Evolutionary conservation across 2,329 filamentous ascomycete genomes (phyloP), one percentile per base, ranked within the genome.

Genomic region (Neonectria hederae): DNA sequence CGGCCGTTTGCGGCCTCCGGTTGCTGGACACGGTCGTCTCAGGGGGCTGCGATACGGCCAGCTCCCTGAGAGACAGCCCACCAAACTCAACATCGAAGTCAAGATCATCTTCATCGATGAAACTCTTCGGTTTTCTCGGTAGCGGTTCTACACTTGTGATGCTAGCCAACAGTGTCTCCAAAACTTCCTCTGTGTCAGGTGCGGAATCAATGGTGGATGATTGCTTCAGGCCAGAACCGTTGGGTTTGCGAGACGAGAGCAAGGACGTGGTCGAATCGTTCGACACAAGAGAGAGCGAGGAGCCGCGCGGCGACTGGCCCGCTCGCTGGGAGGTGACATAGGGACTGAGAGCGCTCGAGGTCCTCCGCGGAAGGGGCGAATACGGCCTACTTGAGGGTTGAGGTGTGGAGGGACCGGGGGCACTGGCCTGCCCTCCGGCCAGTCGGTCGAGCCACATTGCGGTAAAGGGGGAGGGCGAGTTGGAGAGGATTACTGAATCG

Each of bases 381-480:
- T 89, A 91, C 54, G 90, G 83, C 76, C 93, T 89, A 76, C 86
- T 89, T 64, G 85, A 84, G 65, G 89, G 82, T 75, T 88, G 83
- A 65, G 89, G 87, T 63, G 88, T 88, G 67, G 87, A 85, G 61
- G 87, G 83, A 69, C 80, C 82, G 65, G 79, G 88, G 82, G 77
- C 87, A 68, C 69, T 89, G 62, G 89, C 86, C 78, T 91, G 90
- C 73, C 86, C 72, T 65, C 76, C 89, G 69, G 91, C 90, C 69
- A 97, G 89, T 77, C 94, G 91, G 82, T 97, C 94, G 76, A 97
- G 89, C 94, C 94, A 97, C 93, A 97, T 97, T 73, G 73, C 80
- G 60, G 65, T 65, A 46, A 38, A 38, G 66, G 53, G 59, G 60
- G 57, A 40, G 45, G 64, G 53, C 32, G 40, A 45, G 26, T 19